Percentiles rank a stretch among this genome's conserved stretches.
These are phyloP conservation scores for Euphorbia celastroides DNA, from an alignment of 441 rosid genomes.

Conservation along the genomic window DNA sequence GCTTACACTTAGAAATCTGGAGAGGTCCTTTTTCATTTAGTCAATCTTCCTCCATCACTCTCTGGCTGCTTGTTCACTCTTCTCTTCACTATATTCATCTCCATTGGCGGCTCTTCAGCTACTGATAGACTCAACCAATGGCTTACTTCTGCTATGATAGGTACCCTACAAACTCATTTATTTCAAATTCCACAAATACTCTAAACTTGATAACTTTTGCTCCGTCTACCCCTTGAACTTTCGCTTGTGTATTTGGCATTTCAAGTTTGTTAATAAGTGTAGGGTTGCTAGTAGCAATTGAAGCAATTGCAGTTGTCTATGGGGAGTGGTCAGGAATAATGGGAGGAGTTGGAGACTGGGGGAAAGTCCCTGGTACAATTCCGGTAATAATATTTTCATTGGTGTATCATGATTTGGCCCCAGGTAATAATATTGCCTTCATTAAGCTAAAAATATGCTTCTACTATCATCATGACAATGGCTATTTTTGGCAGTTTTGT, in stretches of 20 bases:
- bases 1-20: slow-evolving; percentile 58
- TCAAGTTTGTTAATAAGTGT: too few species aligned
- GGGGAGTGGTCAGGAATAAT: slow-evolving; percentile 50
- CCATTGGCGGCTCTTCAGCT: slow-evolving; percentile 41
- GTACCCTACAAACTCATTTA: too few species aligned
- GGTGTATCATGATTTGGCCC: slow-evolving; percentile 57
- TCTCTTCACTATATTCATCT: slow-evolving; percentile 37
- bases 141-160: slow-evolving; percentile 54
- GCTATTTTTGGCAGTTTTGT: slow-evolving; percentile 37
- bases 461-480: background rate
- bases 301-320: slow-evolving; percentile 30
- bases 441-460: slow-evolving; percentile 2
- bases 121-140: slow-evolving; percentile 58
- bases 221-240: too few species aligned
- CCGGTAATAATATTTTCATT: slow-evolving; percentile 55
- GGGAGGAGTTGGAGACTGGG: slow-evolving; percentile 46
- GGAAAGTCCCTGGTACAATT: slow-evolving; percentile 42
- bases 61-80: slow-evolving; percentile 41
- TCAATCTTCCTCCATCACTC: slow-evolving; percentile 38
- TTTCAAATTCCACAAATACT: too few species aligned
- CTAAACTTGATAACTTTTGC: too few species aligned
- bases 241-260: too few species aligned
- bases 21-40: slow-evolving; percentile 44
- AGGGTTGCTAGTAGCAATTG: slow-evolving; percentile 53
- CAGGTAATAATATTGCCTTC: slow-evolving; percentile 30